Base-by-base conservation (phyloP, 768 basidiomycete genomes). In the Serendipita vermifera region DNA sequence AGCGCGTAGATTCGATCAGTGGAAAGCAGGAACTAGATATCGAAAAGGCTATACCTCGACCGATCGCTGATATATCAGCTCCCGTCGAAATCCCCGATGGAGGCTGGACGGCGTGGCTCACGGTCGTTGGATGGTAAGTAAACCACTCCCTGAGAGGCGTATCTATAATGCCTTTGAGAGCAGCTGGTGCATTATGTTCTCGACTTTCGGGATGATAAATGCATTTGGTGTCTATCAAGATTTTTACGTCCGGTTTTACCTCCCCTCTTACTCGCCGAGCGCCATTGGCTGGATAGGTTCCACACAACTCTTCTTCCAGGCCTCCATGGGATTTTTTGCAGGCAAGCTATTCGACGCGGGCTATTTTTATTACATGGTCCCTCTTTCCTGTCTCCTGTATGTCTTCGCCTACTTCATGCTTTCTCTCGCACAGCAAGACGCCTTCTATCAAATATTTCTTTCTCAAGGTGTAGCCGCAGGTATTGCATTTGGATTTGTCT, bases 401-500 rank as follows among this genome's bases (percentile, higher is more conserved):
- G 53, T 32, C 11, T 48, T 40, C 33, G 33, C 14, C 26, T 56
- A 57, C 29, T 58, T 59, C 56, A 62, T 64, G 59, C 59, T 61
- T 3, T 64, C 64, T 11, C 59, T 66, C n/a, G 39, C 54, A 15
- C 57, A 56, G 33, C 55, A 27, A 6, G 29, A 56, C 22, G 39
- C 51, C 3, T 55, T 24, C 27, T 56, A 59, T 41, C 67, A 77
- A 69, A 60, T 72, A 13, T 66, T 77, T 43, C 69, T 77, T 15
- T 59, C 66, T 17, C 76, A 46, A 48, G 48, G 53, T n/a, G 9
- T 41, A 6, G 71, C 71, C 3, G 60, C 74, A n/a, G 76, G 80
- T 13, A 69, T 80, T 24, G 77, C 76, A 3, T 69, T 73, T 36
- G 80, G 78, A 3, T 59, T 76, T 46, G 69, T 73, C 36, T 79